Evolutionary conservation across 1,139 yeast genomes (phyloP).

Genomic region (Saccharomycopsis hybrid): DNA sequence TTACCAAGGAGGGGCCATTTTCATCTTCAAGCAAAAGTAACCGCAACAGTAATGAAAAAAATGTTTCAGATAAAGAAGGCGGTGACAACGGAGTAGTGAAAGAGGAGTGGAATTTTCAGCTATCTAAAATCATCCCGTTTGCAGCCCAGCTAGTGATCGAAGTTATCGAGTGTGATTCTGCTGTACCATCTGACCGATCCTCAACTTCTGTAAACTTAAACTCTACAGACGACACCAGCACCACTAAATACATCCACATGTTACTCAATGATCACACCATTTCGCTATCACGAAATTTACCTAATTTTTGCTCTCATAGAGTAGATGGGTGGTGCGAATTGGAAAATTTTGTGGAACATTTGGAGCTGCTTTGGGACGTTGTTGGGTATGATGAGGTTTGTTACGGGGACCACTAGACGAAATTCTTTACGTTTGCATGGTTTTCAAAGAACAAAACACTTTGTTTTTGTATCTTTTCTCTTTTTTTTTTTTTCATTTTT

Average conservation of each 20-base stretch:
- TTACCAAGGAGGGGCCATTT: conserved; percentile 25
- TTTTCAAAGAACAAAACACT: no score
- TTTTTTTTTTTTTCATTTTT: no score
- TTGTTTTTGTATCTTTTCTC: no score
- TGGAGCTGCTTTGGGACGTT: conserved; percentile 24
- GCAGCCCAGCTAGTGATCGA: conserved; percentile 22
- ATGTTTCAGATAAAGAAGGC: no score
- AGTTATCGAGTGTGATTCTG: conserved; percentile 22
- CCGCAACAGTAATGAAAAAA: no score
- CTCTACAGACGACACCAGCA: conserved; percentile 6
- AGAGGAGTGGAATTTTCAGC: conserved; percentile 21
- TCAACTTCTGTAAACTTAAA: conserved; percentile 4
- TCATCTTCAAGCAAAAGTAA: no score
- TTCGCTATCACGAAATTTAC: conserved; percentile 20
- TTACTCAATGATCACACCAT: conserved; percentile 22
- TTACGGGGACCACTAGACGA: conserved; percentile 14
- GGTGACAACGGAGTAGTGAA: no score
- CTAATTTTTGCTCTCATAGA: conserved; percentile 22
- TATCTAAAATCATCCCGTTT: conserved; percentile 21
- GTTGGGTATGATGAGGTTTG: conserved; percentile 33
- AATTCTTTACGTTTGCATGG: no score
- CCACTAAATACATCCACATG: conserved; percentile 21
- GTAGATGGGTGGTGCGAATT: conserved; percentile 24
- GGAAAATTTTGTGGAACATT: conserved; percentile 20
- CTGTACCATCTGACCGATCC: conserved; percentile 21